Conservation (phyloP, 495 filamentous ascomycete species). For the Aspergillus bridgeri region DNA sequence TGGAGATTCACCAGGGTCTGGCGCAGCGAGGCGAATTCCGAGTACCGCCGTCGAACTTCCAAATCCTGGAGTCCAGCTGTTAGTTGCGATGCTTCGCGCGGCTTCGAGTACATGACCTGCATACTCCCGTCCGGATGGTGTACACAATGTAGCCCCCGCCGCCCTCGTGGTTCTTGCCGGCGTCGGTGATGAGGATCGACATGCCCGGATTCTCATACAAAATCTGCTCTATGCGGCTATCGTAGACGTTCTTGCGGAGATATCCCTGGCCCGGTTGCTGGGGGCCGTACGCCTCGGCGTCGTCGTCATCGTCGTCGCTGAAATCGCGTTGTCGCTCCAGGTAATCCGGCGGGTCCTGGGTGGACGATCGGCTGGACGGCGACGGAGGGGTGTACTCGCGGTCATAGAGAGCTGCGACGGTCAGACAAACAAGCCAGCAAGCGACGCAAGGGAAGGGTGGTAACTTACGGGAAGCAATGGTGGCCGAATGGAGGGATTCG, state of each 20-base stretch:
- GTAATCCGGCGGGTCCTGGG: conserved; percentile 56
- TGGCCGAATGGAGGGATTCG: conserved; percentile 63
- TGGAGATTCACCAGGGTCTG: conserved; percentile 86
- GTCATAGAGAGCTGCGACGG: conserved; percentile 34
- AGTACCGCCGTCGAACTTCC: conserved; percentile 91
- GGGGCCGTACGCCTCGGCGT: conserved; percentile 22
- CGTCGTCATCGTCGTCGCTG: conserved; percentile 61
- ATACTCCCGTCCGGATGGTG: conserved; percentile 90
- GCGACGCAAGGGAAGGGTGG: conserved; percentile 9
- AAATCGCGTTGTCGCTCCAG: conserved; percentile 53
- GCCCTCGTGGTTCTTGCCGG: conserved; percentile 89
- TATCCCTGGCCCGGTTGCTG: conserved; percentile 39
- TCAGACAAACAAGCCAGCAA: conserved; percentile 14
- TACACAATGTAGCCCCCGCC: conserved; percentile 94
- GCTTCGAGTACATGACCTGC: conserved; percentile 20
- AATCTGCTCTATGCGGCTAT: conserved; percentile 92
- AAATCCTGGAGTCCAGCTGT: conserved; percentile 60
- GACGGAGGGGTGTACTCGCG: conserved; percentile 48
- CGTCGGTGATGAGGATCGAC: conserved; percentile 84
- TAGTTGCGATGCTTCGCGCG: conserved; percentile 7
- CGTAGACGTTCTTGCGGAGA: conserved; percentile 76
- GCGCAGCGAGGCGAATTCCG: conserved; percentile 91
- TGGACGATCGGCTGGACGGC: conserved; percentile 42
- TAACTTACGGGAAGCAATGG: conserved; percentile 48
- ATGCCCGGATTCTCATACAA: conserved; percentile 92